These are phyloP conservation scores for Phytophthora sp. DNA, from an alignment of 352 stramenopile species.

Conservation along the genomic window DNA sequence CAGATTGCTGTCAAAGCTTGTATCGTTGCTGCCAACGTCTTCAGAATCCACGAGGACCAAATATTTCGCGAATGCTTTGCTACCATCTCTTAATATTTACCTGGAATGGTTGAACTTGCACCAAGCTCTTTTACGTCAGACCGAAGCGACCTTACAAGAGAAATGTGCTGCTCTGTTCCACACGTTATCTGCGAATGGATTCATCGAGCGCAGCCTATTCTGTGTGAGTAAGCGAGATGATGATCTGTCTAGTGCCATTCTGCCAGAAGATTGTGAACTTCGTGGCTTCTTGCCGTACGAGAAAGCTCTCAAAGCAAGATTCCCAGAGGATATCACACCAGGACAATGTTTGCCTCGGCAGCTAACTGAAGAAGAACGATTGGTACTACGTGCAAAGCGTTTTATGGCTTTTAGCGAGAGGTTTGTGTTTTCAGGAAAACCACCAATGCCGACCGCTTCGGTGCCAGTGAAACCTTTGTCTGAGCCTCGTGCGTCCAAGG, in stretches of 20 bases:
- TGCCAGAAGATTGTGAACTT: conserved; percentile 53
- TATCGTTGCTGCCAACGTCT: conserved; percentile 16
- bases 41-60: conserved; percentile 21
- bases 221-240: conserved; percentile 19
- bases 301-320: conserved; percentile 1
- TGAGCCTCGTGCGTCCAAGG: not conserved
- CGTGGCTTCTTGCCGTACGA: conserved; percentile 45
- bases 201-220: conserved; percentile 24
- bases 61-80: conserved; percentile 42
- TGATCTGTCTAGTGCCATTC: conserved; percentile 8
- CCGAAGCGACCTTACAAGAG: conserved; percentile 4
- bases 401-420: conserved; percentile 36
- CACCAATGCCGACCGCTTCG: not conserved
- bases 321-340: conserved; percentile 2
- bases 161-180: conserved; percentile 21
- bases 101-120: conserved; percentile 52
- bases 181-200: conserved; percentile 25
- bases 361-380: conserved; percentile 24
- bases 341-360: not conserved
- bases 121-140: conserved; percentile 12
- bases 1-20: conserved; percentile 22
- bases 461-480: not conserved
- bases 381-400: conserved; percentile 19
- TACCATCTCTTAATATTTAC: conserved; percentile 45
- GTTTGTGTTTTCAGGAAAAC: conserved; percentile 20